These are phyloP conservation scores for Sicyos baderoa DNA, from an alignment of 306 rosid species.

Conservation along the genomic window DNA sequence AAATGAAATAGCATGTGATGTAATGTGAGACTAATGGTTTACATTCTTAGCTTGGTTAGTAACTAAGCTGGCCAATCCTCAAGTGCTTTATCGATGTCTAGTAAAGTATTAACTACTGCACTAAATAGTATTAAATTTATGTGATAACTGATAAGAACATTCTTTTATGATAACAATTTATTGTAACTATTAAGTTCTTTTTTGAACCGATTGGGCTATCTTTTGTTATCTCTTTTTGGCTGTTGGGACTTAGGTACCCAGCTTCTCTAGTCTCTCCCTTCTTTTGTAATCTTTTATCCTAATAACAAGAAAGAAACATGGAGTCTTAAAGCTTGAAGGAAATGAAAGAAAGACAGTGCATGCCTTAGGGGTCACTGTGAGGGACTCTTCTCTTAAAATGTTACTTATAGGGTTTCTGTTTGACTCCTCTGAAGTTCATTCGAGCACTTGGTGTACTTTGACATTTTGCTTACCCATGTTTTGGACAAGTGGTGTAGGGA, in stretches of 20 bases:
- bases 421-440: background rate
- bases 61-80: background rate
- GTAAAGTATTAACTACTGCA: background rate
- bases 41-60: background rate
- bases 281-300: background rate
- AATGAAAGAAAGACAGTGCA: background rate
- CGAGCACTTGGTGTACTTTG: background rate
- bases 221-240: background rate
- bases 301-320: background rate
- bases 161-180: background rate
- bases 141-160: conserved; percentile 1
- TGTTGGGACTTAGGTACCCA: background rate
- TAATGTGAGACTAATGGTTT: background rate
- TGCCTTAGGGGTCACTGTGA: background rate
- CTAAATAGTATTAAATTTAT: background rate
- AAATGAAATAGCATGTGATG: background rate
- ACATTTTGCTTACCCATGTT: too few species aligned
- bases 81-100: background rate
- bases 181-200: background rate
- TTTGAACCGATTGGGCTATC: background rate
- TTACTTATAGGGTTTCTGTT: background rate
- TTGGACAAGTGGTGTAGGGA: too few species aligned
- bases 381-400: background rate
- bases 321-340: too few species aligned
- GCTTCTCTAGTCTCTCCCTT: background rate